Percentiles rank a stretch among this genome's conserved stretches.
Conservation (phyloP, 371 early-diverging fungal species). For the Mucor saturninus region DNA sequence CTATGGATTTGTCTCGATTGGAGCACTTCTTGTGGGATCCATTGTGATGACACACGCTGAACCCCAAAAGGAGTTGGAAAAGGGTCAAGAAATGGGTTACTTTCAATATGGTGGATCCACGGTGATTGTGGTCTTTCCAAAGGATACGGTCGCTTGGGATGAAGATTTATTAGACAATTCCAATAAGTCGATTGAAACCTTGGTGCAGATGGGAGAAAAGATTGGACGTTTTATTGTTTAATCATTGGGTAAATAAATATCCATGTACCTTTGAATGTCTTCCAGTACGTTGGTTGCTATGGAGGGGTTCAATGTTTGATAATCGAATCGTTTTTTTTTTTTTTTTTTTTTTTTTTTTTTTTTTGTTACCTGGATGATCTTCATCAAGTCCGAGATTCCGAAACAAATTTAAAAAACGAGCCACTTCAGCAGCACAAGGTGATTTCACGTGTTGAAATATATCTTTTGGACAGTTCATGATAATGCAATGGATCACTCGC, state of each 20-base stretch:
- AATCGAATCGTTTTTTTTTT: not conserved
- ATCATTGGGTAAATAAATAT: not conserved
- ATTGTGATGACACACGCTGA: constrained; percentile 48
- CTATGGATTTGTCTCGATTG: constrained; percentile 50
- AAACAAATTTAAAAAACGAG: not conserved
- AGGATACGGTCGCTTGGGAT: constrained; percentile 62
- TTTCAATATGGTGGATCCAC: constrained; percentile 72
- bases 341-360: not conserved
- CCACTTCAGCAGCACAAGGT: not conserved
- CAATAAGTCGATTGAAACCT: constrained; percentile 58
- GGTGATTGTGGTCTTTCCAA: constrained; percentile 64
- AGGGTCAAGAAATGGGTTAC: constrained; percentile 74
- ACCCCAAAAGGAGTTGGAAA: constrained; percentile 36
- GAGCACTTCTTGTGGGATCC: constrained; percentile 55
- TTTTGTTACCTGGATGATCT: not conserved
- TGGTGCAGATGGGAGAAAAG: constrained; percentile 48
- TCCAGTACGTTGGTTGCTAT: too few species aligned
- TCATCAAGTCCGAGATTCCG: not conserved
- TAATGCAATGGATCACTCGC: not conserved
- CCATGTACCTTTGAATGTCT: too few species aligned
- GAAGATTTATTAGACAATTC: constrained; percentile 61
- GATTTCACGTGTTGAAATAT: not conserved
- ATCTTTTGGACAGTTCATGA: not conserved
- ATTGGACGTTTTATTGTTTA: constrained; percentile 33
- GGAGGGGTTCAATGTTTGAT: not conserved